phyloP scores from a whole-genome alignment of 352 stramenopile genomes.

The Pelagophyceae sp. region DNA sequence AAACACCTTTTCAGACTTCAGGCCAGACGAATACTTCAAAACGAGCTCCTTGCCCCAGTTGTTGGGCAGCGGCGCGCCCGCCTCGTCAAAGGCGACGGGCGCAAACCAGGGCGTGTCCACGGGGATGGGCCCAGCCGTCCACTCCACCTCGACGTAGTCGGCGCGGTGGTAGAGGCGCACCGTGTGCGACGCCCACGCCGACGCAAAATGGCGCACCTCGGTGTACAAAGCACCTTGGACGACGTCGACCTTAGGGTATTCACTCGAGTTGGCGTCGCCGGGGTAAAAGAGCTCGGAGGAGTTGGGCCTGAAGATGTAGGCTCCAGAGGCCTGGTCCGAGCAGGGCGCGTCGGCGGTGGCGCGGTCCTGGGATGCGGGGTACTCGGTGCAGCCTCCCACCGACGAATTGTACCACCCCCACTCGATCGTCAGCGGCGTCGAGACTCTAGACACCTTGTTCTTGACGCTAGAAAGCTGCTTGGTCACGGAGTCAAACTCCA shows the following conservation, averaged over 20 bases:
- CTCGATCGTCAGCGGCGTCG: not conserved
- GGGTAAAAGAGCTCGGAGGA: constrained; percentile 43
- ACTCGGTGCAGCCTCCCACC: not conserved
- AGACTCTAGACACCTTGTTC: constrained; percentile 12
- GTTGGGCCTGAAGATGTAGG: constrained; percentile 88
- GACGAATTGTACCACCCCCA: constrained; percentile 36
- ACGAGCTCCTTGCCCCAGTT: constrained; percentile 87
- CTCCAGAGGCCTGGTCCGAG: constrained; percentile 70
- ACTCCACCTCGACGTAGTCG: constrained; percentile 85
- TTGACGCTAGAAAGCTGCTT: constrained; percentile 20
- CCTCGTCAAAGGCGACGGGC: constrained; percentile 21
- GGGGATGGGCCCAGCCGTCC: constrained; percentile 74
- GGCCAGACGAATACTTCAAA: constrained; percentile 61
- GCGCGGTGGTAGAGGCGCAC: constrained; percentile 70
- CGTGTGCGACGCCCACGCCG: constrained; percentile 73
- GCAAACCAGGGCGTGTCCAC: constrained; percentile 34
- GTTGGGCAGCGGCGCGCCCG: not conserved
- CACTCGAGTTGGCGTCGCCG: not conserved
- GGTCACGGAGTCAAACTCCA: constrained; percentile 24
- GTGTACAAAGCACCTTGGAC: constrained; percentile 33
- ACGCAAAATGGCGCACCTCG: constrained; percentile 64
- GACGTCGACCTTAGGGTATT: not conserved
- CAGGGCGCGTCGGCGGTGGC: not conserved
- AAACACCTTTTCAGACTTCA: constrained; percentile 49
- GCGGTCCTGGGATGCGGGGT: not conserved